phyloP scores from a whole-genome alignment of 208 protist genomes.

The Trypanosoma platydactyli region DNA sequence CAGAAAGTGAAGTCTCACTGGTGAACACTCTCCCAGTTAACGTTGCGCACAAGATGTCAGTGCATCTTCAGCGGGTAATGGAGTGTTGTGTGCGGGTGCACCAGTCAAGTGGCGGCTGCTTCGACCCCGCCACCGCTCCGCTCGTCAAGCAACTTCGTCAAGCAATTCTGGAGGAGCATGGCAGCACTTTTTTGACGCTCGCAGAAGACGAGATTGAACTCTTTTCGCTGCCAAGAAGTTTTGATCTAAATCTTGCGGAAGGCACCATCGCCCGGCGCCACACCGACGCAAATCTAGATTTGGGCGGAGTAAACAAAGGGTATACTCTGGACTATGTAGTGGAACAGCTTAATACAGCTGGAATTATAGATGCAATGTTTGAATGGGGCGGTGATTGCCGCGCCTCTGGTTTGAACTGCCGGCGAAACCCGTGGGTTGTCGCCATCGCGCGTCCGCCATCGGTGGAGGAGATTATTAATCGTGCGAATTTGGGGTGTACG shows the following conservation, averaged over 20 bases:
- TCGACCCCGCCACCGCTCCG: slow-evolving; percentile 40
- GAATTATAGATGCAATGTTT: slow-evolving; percentile 40
- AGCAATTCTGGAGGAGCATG: slow-evolving; percentile 2
- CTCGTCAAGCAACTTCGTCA: slow-evolving; percentile 29
- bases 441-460: slow-evolving; percentile 39
- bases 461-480: slow-evolving; percentile 26
- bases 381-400: slow-evolving; percentile 59
- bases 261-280: slow-evolving; percentile 43
- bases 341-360: slow-evolving; percentile 39
- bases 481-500: slow-evolving; percentile 6
- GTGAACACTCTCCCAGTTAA: slow-evolving; percentile 31
- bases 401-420: slow-evolving; percentile 35
- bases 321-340: slow-evolving; percentile 51
- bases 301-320: slow-evolving; percentile 54
- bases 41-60: slow-evolving; percentile 41
- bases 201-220: slow-evolving; percentile 28
- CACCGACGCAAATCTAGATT: slow-evolving; percentile 32
- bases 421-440: slow-evolving; percentile 37
- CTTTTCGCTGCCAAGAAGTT: slow-evolving; percentile 35
- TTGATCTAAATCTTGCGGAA: slow-evolving; percentile 37
- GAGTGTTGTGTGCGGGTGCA: slow-evolving; percentile 39
- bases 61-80: slow-evolving; percentile 35
- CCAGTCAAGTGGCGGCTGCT: slow-evolving; percentile 32
- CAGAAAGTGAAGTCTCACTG: slow-evolving; percentile 44
- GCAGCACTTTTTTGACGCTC: slow-evolving; percentile 15